These are phyloP conservation scores for Pythium pectinolyticum DNA, from an alignment of 352 stramenopile genomes.

Conservation along the genomic window DNA sequence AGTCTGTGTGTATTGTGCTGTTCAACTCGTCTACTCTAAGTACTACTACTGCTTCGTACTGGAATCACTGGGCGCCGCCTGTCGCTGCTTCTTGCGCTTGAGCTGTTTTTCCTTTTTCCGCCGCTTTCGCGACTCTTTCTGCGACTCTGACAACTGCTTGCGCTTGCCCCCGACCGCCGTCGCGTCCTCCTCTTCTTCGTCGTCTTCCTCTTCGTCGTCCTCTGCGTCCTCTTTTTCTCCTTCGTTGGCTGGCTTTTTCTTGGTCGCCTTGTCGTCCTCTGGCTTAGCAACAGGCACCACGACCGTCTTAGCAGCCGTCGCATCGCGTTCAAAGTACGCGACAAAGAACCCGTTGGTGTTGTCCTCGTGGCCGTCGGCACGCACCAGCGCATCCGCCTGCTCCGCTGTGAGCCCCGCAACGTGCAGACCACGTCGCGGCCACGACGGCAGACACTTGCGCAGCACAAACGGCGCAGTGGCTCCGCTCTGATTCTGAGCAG, in stretches of 20 bases:
- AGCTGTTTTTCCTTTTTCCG: constrained; percentile 78
- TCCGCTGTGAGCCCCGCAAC: constrained; percentile 55
- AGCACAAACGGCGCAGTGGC: constrained; percentile 64
- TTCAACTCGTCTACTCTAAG: background rate
- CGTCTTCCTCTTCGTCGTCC: constrained; percentile 1
- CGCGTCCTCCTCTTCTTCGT: background rate
- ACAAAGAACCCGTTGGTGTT: constrained; percentile 98
- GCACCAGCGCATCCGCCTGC: constrained; percentile 85
- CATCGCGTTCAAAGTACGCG: constrained; percentile 89
- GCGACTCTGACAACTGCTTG: constrained; percentile 57
- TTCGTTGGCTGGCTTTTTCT: background rate
- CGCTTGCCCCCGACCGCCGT: constrained; percentile 44
- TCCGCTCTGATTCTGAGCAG: constrained; percentile 46
- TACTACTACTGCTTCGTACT: constrained; percentile 1
- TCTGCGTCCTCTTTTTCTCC: constrained; percentile 5
- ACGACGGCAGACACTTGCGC: constrained; percentile 63
- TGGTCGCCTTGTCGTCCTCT: background rate
- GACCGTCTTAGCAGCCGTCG: background rate
- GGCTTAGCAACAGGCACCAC: constrained; percentile 4
- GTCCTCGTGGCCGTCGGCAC: constrained; percentile 91
- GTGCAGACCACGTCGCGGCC: constrained; percentile 67
- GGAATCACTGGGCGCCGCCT: background rate
- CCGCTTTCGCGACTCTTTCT: constrained; percentile 55
- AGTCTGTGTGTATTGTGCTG: constrained; percentile 21
- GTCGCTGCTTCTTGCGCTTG: constrained; percentile 55